Conservation (phyloP, 805 yeast genomes). For the Candida parachauliodes region DNA sequence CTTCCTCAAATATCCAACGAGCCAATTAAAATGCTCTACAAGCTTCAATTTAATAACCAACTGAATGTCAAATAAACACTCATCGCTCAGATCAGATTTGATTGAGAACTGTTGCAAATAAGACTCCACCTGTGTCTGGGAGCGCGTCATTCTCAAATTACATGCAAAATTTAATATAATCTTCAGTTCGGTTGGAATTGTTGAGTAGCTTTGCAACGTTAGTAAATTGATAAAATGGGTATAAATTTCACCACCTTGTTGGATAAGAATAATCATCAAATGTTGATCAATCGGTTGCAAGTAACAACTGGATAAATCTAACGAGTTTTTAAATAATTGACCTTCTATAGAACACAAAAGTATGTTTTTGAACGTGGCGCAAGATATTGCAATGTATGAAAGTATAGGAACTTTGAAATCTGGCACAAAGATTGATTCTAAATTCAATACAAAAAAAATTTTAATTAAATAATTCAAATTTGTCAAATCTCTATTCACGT, state of each 20-base stretch:
- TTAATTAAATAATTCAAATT: constrained; percentile 2
- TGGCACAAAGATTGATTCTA: constrained; percentile 2
- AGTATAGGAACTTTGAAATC: constrained; percentile 1
- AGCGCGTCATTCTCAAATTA: too few relatives aligned
- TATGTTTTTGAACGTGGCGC: constrained; percentile 4
- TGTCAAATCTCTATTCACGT: constrained; percentile 3
- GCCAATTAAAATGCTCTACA: constrained; percentile 2
- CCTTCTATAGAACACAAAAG: background rate
- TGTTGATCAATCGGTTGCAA: constrained; percentile 8
- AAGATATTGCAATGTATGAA: constrained; percentile 1
- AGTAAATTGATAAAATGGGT: constrained; percentile 6
- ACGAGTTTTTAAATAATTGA: background rate
- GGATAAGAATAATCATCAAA: constrained; percentile 7
- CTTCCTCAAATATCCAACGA: constrained; percentile 2
- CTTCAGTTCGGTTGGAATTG: background rate
- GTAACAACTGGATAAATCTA: background rate
- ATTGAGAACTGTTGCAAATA: constrained; percentile 7
- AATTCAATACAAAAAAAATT: constrained; percentile 1
- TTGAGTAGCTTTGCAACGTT: background rate
- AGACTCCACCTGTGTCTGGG: too few relatives aligned
- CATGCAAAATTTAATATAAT: constrained; percentile 5
- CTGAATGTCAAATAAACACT: background rate
- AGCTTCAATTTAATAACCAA: constrained; percentile 4
- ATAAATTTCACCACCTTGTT: background rate
- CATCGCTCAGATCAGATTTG: background rate